These are phyloP conservation scores for Trichoderma sp. DNA, from an alignment of 2,329 filamentous ascomycete species.

Conservation along the genomic window DNA sequence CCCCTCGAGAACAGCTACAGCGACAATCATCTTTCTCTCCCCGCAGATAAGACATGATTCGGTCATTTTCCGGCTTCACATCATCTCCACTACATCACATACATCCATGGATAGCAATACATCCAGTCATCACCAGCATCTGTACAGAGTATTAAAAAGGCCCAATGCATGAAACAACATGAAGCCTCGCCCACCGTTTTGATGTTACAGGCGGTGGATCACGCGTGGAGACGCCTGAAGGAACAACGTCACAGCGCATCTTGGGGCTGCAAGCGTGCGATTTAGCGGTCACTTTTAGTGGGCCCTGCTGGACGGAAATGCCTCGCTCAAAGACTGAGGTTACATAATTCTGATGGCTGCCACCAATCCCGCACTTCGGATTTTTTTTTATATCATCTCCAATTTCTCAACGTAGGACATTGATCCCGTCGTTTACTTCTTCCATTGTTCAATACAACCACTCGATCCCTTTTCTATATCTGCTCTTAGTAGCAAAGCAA, in stretches of 20 bases:
- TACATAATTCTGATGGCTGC: constrained; percentile 9
- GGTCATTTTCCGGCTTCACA: not conserved
- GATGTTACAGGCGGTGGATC: not conserved
- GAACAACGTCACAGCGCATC: constrained; percentile 18
- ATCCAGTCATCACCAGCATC: not conserved
- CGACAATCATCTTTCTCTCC: not conserved
- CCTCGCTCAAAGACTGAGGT: not conserved
- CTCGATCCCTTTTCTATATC: not conserved
- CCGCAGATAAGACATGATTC: not conserved
- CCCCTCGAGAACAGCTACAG: not conserved
- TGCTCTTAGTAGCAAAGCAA: not conserved
- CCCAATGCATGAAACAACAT: not conserved
- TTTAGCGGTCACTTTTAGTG: not conserved
- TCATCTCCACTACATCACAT: not conserved
- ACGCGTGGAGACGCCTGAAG: not conserved
- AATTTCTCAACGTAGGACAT: not conserved
- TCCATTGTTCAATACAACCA: not conserved
- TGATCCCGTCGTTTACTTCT: not conserved
- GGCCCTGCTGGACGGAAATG: not conserved
- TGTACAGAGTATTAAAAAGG: not conserved
- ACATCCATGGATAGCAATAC: not conserved
- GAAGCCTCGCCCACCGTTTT: not conserved
- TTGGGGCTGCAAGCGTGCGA: not conserved
- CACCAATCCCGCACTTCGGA: not conserved
- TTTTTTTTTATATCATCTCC: not conserved